phyloP scores from a whole-genome alignment of 2,329 filamentous ascomycete genomes.

The Colletotrichum phormii region DNA sequence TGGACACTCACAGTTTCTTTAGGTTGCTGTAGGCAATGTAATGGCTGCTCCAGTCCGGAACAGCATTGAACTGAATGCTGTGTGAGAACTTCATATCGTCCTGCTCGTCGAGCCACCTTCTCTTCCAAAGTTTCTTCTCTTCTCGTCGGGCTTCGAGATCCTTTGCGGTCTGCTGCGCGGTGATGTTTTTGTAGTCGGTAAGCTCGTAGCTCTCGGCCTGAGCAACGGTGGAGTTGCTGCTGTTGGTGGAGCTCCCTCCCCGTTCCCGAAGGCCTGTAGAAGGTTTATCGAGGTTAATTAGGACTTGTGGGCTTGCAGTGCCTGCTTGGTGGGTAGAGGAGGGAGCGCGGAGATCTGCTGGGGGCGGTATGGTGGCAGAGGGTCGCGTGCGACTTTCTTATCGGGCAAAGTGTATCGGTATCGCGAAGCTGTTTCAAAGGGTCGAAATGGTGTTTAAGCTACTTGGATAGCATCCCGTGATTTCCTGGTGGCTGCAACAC shows the following conservation, averaged over 20 bases:
- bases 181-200: conserved; percentile 50
- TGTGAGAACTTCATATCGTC: conserved; percentile 99
- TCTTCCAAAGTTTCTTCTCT: conserved; percentile 70
- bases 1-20: conserved; percentile 86
- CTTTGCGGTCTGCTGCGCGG: conserved; percentile 43
- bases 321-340: conserved; percentile 38
- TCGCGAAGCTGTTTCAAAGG: conserved; percentile 26
- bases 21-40: conserved; percentile 99
- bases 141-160: conserved; percentile 48
- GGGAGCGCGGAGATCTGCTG: conserved; percentile 26
- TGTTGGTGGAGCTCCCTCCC: conserved; percentile 37
- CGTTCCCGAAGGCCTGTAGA: conserved; percentile 35
- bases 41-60: conserved; percentile 98
- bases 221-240: conserved; percentile 12
- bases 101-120: conserved; percentile 75
- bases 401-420: conserved; percentile 11
- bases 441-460: conserved; percentile 16
- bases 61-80: conserved; percentile 98
- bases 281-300: conserved; percentile 29
- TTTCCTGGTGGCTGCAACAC: conserved; percentile 35
- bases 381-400: conserved; percentile 28
- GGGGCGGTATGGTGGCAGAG: conserved; percentile 35
- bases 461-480: conserved; percentile 28
- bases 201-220: conserved; percentile 52
- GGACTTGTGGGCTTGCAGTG: conserved; percentile 30